These are phyloP conservation scores for Senna tora DNA, from an alignment of 306 rosid genomes.

Conservation along the genomic window DNA sequence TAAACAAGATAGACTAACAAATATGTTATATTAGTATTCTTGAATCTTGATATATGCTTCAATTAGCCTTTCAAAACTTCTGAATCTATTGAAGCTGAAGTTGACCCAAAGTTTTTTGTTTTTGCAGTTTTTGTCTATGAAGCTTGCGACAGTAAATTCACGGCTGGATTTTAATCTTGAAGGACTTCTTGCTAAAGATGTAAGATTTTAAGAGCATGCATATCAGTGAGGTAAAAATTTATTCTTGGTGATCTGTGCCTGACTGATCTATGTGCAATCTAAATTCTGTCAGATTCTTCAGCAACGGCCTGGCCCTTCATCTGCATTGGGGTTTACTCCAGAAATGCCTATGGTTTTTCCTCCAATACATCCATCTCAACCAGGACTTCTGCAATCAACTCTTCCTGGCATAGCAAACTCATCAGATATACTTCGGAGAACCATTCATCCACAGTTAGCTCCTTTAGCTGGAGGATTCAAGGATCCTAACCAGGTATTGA, in stretches of 20 bases:
- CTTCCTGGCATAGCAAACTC: conserved; percentile 60
- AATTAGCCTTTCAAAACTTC: neutral
- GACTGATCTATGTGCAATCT: conserved; percentile 22
- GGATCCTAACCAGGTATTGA: conserved; percentile 78
- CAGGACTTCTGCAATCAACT: conserved; percentile 63
- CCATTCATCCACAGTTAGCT: conserved; percentile 63
- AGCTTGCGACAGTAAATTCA: conserved; percentile 94
- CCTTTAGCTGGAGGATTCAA: conserved; percentile 73
- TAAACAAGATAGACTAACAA: neutral
- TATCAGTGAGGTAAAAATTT: conserved; percentile 1
- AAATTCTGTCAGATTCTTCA: conserved; percentile 66
- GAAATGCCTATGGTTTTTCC: conserved; percentile 73
- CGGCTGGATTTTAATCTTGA: conserved; percentile 79
- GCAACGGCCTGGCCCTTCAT: conserved; percentile 67
- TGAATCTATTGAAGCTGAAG: conserved; percentile 11
- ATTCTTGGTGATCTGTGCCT: neutral
- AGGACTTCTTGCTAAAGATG: conserved; percentile 79
- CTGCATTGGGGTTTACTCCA: conserved; percentile 66
- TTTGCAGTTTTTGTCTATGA: conserved; percentile 93
- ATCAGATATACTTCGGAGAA: conserved; percentile 67
- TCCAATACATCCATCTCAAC: conserved; percentile 66
- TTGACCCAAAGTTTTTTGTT: neutral
- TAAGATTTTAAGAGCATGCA: conserved; percentile 38
- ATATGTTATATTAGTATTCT: neutral
- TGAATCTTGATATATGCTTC: conserved; percentile 3